A percentile compares a stretch with the other conserved stretches of the same genome.
phyloP scores from a whole-genome alignment of 2,329 filamentous ascomycete genomes.

The Claviceps fusiformis region DNA sequence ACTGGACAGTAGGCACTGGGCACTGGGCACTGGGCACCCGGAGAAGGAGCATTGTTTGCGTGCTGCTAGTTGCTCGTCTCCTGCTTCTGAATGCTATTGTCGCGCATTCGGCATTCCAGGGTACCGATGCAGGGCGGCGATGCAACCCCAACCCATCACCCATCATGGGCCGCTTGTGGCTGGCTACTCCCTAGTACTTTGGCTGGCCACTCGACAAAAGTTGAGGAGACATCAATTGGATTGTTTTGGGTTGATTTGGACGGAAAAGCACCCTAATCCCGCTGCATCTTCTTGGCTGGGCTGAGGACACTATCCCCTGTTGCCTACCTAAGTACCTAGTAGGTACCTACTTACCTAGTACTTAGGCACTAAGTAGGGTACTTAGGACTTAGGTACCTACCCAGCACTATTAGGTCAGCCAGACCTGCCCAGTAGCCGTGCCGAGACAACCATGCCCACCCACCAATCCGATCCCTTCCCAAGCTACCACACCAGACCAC shows the following conservation, averaged over 20 bases:
- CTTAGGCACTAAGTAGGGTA: too few species aligned
- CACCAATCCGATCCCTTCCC: constrained; percentile 1
- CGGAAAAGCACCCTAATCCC: too few species aligned
- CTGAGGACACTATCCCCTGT: too few species aligned
- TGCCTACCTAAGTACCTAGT: too few species aligned
- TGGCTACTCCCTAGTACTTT: too few species aligned
- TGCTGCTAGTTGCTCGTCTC: neutral
- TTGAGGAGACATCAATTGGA: neutral
- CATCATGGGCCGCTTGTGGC: neutral
- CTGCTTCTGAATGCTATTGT: neutral
- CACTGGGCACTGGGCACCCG: too few species aligned
- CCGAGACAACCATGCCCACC: neutral
- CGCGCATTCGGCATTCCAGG: neutral
- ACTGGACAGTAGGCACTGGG: too few species aligned
- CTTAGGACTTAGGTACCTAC: too few species aligned
- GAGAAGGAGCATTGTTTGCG: neutral
- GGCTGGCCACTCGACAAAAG: neutral
- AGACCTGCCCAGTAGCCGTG: neutral
- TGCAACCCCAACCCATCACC: neutral
- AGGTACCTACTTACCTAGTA: too few species aligned
- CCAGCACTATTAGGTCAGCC: too few species aligned
- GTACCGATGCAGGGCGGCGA: neutral
- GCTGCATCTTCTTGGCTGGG: too few species aligned
- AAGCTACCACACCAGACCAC: neutral
- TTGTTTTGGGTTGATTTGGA: neutral